These are phyloP conservation scores for Fusarium sulawesiense DNA, from an alignment of 2,329 filamentous ascomycete species.

Conservation along the genomic window DNA sequence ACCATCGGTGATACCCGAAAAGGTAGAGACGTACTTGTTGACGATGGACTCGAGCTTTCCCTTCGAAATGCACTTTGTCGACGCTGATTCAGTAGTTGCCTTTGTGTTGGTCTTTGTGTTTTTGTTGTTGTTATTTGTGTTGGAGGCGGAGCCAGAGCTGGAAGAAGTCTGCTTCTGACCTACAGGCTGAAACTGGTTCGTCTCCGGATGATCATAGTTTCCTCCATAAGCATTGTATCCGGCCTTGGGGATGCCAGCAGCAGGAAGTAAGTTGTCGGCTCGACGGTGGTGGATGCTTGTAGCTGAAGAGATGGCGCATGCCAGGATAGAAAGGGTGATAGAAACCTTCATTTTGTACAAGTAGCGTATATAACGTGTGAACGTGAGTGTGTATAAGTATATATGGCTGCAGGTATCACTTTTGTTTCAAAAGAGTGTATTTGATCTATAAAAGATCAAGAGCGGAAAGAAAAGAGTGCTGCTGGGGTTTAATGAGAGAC, in stretches of 20 bases:
- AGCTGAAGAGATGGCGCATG: conserved; percentile 31
- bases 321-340: conserved; percentile 23
- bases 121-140: background rate
- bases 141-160: background rate
- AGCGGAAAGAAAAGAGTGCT: conserved; percentile 6
- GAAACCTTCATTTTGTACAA: conserved; percentile 26
- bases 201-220: conserved; percentile 33
- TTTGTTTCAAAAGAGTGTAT: conserved; percentile 25
- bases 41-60: conserved; percentile 27
- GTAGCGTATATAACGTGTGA: background rate
- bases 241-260: conserved; percentile 19
- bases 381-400: background rate
- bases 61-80: conserved; percentile 19
- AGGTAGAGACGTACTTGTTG: conserved; percentile 37
- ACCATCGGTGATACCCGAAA: conserved; percentile 35
- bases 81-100: background rate
- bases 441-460: conserved; percentile 5
- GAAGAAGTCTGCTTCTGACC: conserved; percentile 22
- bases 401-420: background rate
- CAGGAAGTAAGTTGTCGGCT: conserved; percentile 11
- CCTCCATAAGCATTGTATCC: conserved; percentile 31
- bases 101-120: background rate
- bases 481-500: conserved; percentile 28
- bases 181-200: conserved; percentile 21
- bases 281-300: conserved; percentile 19